These are phyloP conservation scores for Didymella segeticola DNA, from an alignment of 2,329 filamentous ascomycete species.

Conservation along the genomic window DNA sequence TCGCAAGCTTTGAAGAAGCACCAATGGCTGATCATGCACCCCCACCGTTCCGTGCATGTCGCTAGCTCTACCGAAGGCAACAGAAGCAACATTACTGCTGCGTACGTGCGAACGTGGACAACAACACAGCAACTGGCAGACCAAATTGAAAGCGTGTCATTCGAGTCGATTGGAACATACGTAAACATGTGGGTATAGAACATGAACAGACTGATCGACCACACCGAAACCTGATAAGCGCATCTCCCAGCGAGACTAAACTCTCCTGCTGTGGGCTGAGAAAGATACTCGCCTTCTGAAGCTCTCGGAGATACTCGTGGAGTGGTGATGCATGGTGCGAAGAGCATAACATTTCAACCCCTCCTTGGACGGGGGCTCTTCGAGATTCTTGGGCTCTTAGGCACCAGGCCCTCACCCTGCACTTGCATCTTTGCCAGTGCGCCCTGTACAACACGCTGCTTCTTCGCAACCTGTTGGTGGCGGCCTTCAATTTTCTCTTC, in stretches of 20 bases:
- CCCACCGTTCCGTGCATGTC: too few species aligned
- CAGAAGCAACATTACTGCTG: too few species aligned
- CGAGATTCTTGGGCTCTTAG: constrained; percentile 47
- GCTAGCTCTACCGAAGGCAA: too few species aligned
- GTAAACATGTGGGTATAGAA: constrained; percentile 14
- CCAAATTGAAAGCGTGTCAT: too few species aligned
- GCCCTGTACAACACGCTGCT: constrained; percentile 56
- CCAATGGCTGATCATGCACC: too few species aligned
- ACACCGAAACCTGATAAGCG: not conserved
- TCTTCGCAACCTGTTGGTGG: constrained; percentile 58
- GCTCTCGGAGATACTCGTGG: not conserved
- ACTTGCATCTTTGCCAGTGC: constrained; percentile 62
- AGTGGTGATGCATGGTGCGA: too few species aligned
- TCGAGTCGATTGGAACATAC: too few species aligned
- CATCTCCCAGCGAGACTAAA: not conserved
- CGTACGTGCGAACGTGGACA: too few species aligned
- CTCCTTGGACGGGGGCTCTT: constrained; percentile 27
- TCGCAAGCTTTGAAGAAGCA: too few species aligned
- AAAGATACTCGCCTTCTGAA: not conserved
- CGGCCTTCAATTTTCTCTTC: constrained; percentile 63
- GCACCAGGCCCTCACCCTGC: constrained; percentile 61
- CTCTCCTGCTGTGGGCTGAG: not conserved
- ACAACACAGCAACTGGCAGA: too few species aligned
- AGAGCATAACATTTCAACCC: not conserved
- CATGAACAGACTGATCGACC: not conserved